phyloP scores from a whole-genome alignment of 2,329 filamentous ascomycete species.

The Aspergillus brunneoviolaceus region DNA sequence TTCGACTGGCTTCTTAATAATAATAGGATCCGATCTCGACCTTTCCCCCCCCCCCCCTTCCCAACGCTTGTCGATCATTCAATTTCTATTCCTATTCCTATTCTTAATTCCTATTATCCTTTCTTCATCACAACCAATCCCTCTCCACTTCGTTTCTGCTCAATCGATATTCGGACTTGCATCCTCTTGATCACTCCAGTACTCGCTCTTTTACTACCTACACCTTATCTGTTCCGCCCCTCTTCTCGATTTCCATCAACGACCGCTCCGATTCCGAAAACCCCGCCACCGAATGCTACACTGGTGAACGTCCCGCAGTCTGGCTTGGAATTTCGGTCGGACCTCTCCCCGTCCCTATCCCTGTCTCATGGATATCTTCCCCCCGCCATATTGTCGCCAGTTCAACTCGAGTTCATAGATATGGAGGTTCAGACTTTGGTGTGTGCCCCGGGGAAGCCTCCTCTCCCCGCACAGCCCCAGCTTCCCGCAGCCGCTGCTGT shows the following conservation, averaged over 20 bases:
- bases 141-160: not conserved
- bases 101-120: not conserved
- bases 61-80: not conserved
- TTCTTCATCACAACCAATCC: not conserved
- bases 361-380: conserved; percentile 27
- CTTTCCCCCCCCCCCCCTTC: not conserved
- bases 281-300: not conserved
- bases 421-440: conserved; percentile 32
- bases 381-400: conserved; percentile 8
- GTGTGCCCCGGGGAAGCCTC: conserved; percentile 18
- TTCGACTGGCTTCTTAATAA: not conserved
- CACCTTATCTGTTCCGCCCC: not conserved
- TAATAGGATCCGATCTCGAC: not conserved
- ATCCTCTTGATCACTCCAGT: not conserved
- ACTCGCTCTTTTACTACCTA: not conserved
- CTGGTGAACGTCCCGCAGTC: not conserved
- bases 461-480: conserved; percentile 16
- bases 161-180: not conserved
- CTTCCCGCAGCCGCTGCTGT: conserved; percentile 12
- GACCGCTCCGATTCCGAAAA: not conserved
- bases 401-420: conserved; percentile 17
- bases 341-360: conserved; percentile 1
- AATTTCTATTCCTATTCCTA: not conserved
- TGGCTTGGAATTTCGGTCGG: conserved; percentile 5
- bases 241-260: not conserved